phyloP scores from a whole-genome alignment of 2,329 filamentous ascomycete genomes.

The Blumeriella jaapii region DNA sequence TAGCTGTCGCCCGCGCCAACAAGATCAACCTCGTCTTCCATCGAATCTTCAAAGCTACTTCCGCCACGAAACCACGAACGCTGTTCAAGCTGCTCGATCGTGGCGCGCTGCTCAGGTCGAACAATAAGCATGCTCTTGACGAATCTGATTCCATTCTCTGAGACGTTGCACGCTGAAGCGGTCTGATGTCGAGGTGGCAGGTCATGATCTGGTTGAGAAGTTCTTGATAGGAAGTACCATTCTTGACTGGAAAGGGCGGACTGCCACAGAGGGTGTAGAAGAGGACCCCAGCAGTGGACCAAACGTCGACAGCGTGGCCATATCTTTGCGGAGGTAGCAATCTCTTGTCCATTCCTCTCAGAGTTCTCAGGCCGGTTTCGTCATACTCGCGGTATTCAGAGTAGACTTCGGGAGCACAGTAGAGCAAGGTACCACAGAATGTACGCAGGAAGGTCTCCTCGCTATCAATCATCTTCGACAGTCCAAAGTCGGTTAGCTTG shows the following conservation, averaged over 20 bases:
- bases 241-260: conserved; percentile 71
- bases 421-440: conserved; percentile 90
- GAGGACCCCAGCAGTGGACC: conserved; percentile 88
- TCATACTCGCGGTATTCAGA: conserved; percentile 60
- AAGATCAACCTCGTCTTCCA: conserved; percentile 20
- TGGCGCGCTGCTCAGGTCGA: conserved; percentile 68
- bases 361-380: conserved; percentile 45
- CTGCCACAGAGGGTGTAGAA: conserved; percentile 73
- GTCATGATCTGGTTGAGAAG: conserved; percentile 84
- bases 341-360: conserved; percentile 27
- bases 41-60: conserved; percentile 13
- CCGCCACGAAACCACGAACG: conserved; percentile 58
- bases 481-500: conserved; percentile 90
- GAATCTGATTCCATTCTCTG: conserved; percentile 60
- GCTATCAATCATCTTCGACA: conserved; percentile 88
- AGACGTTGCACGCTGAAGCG: conserved; percentile 50
- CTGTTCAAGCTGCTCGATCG: conserved; percentile 54
- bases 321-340: conserved; percentile 49
- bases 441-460: conserved; percentile 89
- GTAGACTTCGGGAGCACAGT: conserved; percentile 95
- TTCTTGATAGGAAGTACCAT: conserved; percentile 63
- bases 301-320: conserved; percentile 86
- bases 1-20: conserved; percentile 10
- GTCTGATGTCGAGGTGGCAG: conserved; percentile 51
- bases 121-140: conserved; percentile 68